Evolutionary conservation across 176 grass and related monocot species (phyloP), one percentile per base, ranked within the genome.

Genomic region (Musa acuminata): DNA sequence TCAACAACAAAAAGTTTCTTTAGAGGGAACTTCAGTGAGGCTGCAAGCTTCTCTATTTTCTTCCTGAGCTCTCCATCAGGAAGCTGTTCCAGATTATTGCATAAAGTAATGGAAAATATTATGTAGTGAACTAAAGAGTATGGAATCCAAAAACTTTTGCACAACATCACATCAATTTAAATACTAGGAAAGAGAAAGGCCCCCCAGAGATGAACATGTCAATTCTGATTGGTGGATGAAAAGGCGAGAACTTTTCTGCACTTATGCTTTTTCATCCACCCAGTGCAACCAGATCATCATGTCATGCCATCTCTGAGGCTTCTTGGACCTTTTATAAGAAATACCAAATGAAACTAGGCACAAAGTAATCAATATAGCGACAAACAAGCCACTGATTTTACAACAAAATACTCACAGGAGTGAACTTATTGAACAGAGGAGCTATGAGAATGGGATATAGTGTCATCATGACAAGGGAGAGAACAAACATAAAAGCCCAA

Each of bases 391-490:
- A 11, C 53, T 69, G 55, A 63, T 0, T 9, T 52, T 66, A 43
- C 69, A 49, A 75, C 75, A 84, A 82, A 17, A 51, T 78, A 87
- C 88, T 99, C 78, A 99, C 96, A 77, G 96, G 82, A 80, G 96
- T 99, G 78, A 99, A 99, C 80, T 89, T 99, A 82, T 99, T 94
- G 76, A 99, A 99, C 62, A 99, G 71, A 79, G 96, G 96, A 84
- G 96, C 96, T 24, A 99, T 99, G 29, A 99, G 23, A 53, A 95
- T 68, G 26, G 96, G 96, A 76, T 99, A 99, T 55, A 95, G 77
- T 79, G 96, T 95, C 91, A 95, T 94, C 96, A 95, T 94, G 72
- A 95, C 27, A 67, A 99, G 80, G 77, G 88, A 85, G 43, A 99
- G 80, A 19, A 80, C 82, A 87, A 99, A 91, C 91, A 99, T 99